Conservation (phyloP, 495 filamentous ascomycete genomes). For the Neurospora terricola region DNA sequence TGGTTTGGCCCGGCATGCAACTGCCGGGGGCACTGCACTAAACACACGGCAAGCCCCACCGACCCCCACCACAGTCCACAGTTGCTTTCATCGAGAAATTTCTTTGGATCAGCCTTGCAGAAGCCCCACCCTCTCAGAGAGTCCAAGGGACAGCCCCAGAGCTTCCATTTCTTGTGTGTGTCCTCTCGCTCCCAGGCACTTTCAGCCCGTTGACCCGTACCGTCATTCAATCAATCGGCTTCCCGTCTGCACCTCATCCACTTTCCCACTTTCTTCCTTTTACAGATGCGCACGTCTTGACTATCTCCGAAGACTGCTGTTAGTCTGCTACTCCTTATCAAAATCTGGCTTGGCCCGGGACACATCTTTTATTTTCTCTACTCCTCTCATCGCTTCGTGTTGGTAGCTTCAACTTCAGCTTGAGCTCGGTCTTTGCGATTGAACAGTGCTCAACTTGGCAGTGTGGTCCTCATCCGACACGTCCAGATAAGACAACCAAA, state of each 20-base stretch:
- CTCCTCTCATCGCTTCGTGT: neutral
- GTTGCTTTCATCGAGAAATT: constrained; percentile 1
- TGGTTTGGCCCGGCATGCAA: neutral
- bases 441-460: neutral
- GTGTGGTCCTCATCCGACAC: neutral
- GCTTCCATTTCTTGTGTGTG: too few species aligned
- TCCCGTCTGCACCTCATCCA: neutral
- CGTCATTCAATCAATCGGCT: neutral
- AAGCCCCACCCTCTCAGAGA: neutral
- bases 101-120: constrained; percentile 5
- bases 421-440: neutral
- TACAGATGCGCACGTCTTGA: neutral
- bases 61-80: neutral
- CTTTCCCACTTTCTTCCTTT: neutral
- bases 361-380: neutral
- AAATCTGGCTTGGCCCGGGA: neutral
- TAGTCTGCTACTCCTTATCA: neutral
- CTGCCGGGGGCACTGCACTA: neutral
- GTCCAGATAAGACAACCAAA: neutral
- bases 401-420: neutral
- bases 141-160: neutral
- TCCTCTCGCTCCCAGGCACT: neutral
- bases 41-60: neutral
- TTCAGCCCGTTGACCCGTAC: neutral
- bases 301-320: neutral